Base-by-base conservation (phyloP, 129 eudicot genomes). In the Artemisia annua region DNA sequence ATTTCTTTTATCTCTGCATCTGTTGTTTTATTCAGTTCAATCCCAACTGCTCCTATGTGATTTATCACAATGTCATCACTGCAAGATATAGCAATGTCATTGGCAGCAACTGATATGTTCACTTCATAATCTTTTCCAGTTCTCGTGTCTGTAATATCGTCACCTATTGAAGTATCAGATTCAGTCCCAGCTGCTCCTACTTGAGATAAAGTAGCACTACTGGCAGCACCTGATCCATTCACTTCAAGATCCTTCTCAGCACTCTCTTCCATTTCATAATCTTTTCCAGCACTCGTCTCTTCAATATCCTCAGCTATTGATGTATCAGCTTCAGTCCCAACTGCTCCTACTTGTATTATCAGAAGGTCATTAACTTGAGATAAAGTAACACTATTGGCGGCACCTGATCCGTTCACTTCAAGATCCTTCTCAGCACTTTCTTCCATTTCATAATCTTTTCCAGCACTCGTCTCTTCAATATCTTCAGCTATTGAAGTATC, bases 251-350 rank as follows among this genome's bases (percentile, higher is more conserved):
- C 61, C 10, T 55, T 17, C 44, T 39, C 44, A 39, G 44, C 44
- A 39, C 44, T 39, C 44, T 39, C 44, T 7, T 39, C 44, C 44
- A 39, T 39, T 39, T 39, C 44, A 39, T 39, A 39, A 39, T 39
- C 44, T 4, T 39, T 39, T 39, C 44, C 44, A 39, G 44, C 44
- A 39, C 44, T 39, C 44, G 18, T 52, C 57, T 15, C 57, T 52
- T 52, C 57, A 13, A 16, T 52, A 84, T 70, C 44, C 11, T 43
- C 66, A 14, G 4, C 30, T 28, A 52, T 15, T 52, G 7, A 52
- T 11, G n/a, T 52, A 52, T 15, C 57, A 13, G 17, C 1, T 15
- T 16, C 17, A 15, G 57, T 52, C 17, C 7, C 19, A 15, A 3
- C 57, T 52, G 57, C 17, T 52, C 17, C 7, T 14, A 39, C 44